A percentile compares a stretch with the other conserved stretches of the same genome.
phyloP scores from a whole-genome alignment of 2,329 filamentous ascomycete genomes.

The Chaetothyriales sp. region DNA sequence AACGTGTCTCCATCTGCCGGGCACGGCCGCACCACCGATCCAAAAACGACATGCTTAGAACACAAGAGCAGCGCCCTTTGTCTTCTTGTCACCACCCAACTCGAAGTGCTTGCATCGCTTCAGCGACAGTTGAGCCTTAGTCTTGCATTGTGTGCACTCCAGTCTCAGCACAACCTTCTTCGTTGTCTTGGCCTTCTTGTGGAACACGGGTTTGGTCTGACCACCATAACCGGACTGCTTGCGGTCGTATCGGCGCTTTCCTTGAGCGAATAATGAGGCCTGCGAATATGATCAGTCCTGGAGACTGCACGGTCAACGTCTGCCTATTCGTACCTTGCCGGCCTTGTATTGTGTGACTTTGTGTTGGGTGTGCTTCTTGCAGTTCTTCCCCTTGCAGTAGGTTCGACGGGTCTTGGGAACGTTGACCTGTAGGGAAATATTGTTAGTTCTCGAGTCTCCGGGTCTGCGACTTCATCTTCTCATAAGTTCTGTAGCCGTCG shows the following conservation, averaged over 20 bases:
- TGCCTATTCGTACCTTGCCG: conserved; percentile 51
- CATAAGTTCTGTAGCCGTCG: not conserved
- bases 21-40: not conserved
- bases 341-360: conserved; percentile 96
- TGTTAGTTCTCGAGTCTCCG: not conserved
- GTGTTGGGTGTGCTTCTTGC: conserved; percentile 83
- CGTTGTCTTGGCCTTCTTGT: conserved; percentile 99
- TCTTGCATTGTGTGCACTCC: conserved; percentile 85
- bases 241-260: conserved; percentile 98
- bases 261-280: conserved; percentile 91
- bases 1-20: not conserved
- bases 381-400: conserved; percentile 94
- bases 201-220: conserved; percentile 99
- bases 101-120: conserved; percentile 99
- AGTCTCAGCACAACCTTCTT: conserved; percentile 99
- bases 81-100: conserved; percentile 99
- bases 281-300: conserved; percentile 20
- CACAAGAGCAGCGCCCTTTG: conserved; percentile 98
- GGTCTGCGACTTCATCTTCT: not conserved
- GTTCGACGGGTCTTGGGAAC: conserved; percentile 95
- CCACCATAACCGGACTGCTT: conserved; percentile 99
- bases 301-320: not conserved
- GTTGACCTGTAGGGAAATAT: conserved; percentile 55
- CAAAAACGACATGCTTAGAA: conserved; percentile 55
- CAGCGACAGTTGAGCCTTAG: conserved; percentile 91